Evolutionary conservation across 352 stramenopile species (phyloP), one percentile per base, ranked within the genome.

Genomic region (Pelagophyceae sp.): DNA sequence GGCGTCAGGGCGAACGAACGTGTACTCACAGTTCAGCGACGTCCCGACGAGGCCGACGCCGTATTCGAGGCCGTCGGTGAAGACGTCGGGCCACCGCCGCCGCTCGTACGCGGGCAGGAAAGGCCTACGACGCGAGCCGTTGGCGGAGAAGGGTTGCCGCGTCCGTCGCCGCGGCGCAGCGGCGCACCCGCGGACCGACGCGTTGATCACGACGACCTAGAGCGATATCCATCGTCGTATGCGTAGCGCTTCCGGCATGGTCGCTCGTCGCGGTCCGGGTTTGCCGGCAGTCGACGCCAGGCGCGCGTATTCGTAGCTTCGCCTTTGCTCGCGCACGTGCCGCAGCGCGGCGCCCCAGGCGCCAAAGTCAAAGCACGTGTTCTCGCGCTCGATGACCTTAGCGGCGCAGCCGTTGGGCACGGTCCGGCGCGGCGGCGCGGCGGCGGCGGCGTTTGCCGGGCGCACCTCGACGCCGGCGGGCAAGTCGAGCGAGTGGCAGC

Each of bases 361-460:
- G 2, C 67, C 67, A 58, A 74, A 74, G 38, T 74, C 67, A n/a
- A 74, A 74, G 67, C 67, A 74, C 67, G 67, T 74, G 67, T 74
- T 74, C 15, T 51, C 6, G 5, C 67, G 67, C 33, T 74, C 67
- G 20, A 74, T 31, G 35, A 74, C 67, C 20, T 11, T 6, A n/a
- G n/a, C n/a, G n/a, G n/a, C n/a, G n/a, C n/a, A n/a, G n/a, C n/a
- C n/a, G n/a, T n/a, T n/a, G n/a, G n/a, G n/a, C n/a, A n/a, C n/a
- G n/a, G n/a, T n/a, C n/a, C n/a, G n/a, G n/a, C n/a, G n/a, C n/a
- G n/a, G n/a, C n/a, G n/a, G n/a, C n/a, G n/a, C n/a, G n/a, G n/a
- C n/a, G n/a, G n/a, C n/a, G n/a, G n/a, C n/a, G n/a, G n/a, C n/a
- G n/a, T n/a, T n/a, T n/a, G n/a, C n/a, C n/a, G n/a, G n/a, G n/a